Evolutionary conservation across 2,329 filamentous ascomycete species (phyloP).

Genomic region (Volutella citrinella): DNA sequence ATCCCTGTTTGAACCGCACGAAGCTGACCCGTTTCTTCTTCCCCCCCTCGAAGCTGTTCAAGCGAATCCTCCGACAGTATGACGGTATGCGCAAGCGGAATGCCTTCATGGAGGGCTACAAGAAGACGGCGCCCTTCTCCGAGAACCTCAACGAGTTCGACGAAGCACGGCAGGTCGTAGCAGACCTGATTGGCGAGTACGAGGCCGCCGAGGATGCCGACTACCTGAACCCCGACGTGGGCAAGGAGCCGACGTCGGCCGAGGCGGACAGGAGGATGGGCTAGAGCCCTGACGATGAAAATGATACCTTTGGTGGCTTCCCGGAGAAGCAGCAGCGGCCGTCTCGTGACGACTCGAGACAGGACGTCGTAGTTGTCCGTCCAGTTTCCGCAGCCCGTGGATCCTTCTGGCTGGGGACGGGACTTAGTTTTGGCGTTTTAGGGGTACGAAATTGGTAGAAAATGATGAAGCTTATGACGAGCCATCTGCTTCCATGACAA

Average conservation of each 20-base stretch:
- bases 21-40: slow-evolving; percentile 4
- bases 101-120: slow-evolving; percentile 94
- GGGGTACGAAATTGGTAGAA: too few species aligned
- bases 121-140: slow-evolving; percentile 89
- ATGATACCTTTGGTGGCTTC: slow-evolving; percentile 1
- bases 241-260: slow-evolving; percentile 49
- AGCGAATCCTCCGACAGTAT: slow-evolving; percentile 88
- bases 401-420: too few species aligned
- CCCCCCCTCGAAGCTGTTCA: slow-evolving; percentile 65
- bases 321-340: too few species aligned
- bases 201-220: slow-evolving; percentile 90
- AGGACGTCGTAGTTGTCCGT: too few species aligned
- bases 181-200: slow-evolving; percentile 89
- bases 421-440: too few species aligned
- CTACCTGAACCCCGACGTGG: slow-evolving; percentile 75
- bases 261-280: slow-evolving; percentile 51
- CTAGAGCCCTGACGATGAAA: slow-evolving; percentile 19
- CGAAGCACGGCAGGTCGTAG: slow-evolving; percentile 86
- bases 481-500: too few species aligned
- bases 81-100: slow-evolving; percentile 94
- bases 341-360: too few species aligned
- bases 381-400: too few species aligned
- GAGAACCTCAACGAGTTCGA: slow-evolving; percentile 95
- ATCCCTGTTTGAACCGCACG: background rate
- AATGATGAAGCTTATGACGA: too few species aligned